Conservation (phyloP, 2,329 filamentous ascomycete genomes). For the Penicillium sp. region DNA sequence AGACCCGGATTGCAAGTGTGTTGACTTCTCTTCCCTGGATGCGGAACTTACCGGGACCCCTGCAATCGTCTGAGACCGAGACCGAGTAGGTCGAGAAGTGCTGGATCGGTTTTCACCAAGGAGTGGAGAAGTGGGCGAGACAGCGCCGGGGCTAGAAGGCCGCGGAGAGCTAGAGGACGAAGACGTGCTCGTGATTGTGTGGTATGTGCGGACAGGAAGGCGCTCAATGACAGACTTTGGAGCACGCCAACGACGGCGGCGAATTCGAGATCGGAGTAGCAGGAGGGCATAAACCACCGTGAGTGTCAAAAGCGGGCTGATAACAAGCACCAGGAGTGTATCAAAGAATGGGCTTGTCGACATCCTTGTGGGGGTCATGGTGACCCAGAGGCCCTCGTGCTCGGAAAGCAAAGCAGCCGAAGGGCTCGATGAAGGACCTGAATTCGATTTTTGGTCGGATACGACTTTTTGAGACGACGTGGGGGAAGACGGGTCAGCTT, state of each 20-base stretch:
- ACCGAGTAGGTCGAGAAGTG: constrained; percentile 28
- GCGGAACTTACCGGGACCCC: constrained; percentile 26
- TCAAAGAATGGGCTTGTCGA: constrained; percentile 93
- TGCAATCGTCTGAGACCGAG: constrained; percentile 37
- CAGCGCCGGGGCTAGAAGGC: constrained; percentile 58
- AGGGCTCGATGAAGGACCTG: constrained; percentile 9
- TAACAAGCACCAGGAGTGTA: constrained; percentile 90
- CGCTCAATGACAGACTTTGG: constrained; percentile 93
- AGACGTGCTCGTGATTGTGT: constrained; percentile 67
- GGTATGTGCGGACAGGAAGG: constrained; percentile 91
- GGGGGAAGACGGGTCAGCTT: constrained; percentile 11
- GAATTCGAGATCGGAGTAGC: constrained; percentile 80
- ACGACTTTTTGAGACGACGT: constrained; percentile 8
- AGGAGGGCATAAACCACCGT: constrained; percentile 89
- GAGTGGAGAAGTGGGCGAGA: constrained; percentile 74
- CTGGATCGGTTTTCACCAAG: constrained; percentile 45
- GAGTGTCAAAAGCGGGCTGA: constrained; percentile 86
- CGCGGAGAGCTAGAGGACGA: constrained; percentile 56
- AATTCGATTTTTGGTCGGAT: constrained; percentile 17
- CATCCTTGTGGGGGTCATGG: constrained; percentile 80
- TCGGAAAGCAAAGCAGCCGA: constrained; percentile 41
- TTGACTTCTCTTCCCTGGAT: constrained; percentile 46
- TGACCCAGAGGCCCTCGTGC: constrained; percentile 89
- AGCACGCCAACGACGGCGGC: constrained; percentile 87
- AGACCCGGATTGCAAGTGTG: constrained; percentile 25